Conservation (phyloP, 768 basidiomycete species). For the Rhodosporidiobolus sp. region DNA sequence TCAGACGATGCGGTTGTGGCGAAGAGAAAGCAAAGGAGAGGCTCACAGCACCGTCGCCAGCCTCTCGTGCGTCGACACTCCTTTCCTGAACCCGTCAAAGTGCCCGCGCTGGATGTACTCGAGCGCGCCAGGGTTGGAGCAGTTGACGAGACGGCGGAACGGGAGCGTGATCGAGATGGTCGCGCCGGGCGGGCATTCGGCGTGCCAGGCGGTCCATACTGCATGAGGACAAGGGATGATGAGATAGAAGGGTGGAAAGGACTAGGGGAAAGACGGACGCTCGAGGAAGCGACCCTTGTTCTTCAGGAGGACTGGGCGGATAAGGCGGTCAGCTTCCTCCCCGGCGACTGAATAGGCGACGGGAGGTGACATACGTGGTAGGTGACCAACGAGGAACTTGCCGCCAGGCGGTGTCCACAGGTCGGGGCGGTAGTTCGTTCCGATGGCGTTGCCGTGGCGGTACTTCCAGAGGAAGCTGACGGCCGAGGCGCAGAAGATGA, state of each 20-base stretch:
- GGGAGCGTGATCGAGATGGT: conserved; percentile 10
- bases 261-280: conserved; percentile 1
- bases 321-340: no score
- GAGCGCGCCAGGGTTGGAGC: conserved; percentile 1
- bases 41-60: background rate
- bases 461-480: background rate
- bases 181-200: background rate
- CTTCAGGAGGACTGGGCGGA: background rate
- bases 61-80: background rate
- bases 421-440: conserved; percentile 13
- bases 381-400: conserved; percentile 7
- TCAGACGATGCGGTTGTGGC: no score
- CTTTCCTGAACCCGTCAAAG: conserved; percentile 25
- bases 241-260: background rate
- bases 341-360: no score
- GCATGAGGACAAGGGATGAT: background rate
- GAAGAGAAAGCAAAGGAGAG: no score
- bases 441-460: conserved; percentile 20
- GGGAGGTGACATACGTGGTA: background rate
- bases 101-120: conserved; percentile 31
- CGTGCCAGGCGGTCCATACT: background rate
- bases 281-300: conserved; percentile 14
- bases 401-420: background rate
- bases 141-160: conserved; percentile 19
- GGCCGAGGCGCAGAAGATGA: background rate